Evolutionary conservation across 1,139 yeast genomes (phyloP), one percentile per base, ranked within the genome.

Genomic region (Blastobotrys petasosporus): DNA sequence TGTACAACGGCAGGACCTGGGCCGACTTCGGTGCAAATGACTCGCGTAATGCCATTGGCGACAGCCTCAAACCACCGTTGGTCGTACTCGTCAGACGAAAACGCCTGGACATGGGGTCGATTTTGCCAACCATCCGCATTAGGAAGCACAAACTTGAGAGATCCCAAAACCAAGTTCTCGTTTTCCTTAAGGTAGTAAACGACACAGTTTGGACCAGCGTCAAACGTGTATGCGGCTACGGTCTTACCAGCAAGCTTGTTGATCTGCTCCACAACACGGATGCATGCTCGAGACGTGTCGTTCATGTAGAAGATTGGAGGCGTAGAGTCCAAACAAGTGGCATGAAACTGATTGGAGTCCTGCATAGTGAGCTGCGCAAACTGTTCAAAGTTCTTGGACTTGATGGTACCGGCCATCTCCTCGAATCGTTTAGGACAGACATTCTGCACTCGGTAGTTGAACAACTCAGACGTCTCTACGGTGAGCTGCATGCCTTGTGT

Each of bases 181-280:
- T 90, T 76, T 56, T 80, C 72, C 55, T 76, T 75, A 62, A 83
- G 80, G 64, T 90, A 92, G 71, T 92, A 92, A 52, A 92, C 77
- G 42, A 92, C 99, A 11, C 97, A 95, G 68, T 92, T 92, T 64
- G 99, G 98, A 61, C 99, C 99, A 34, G 99, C 99, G 66, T 92
- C 99, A 62, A 85, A 92, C 2, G 99, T 94, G 67, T 92, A 92
- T 32, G 97, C 97, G 20, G 95, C 97, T 46, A 88, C 74, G 13
- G 75, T 75, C 57, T 75, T 72, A 43, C 85, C 85, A 3, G 71
- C 71, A 9, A 53, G 54, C 54, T 74, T 81, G 63, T 92, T 92
- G 64, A 92, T 79, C 48, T 74, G 71, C 65, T 92, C 95, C 32
- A 90, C 77, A 48, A 88, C 73, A 58, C 85, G 85, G 57, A 94